Percentiles rank a stretch among this genome's conserved stretches.
Conservation (phyloP, 2,329 filamentous ascomycete genomes). For the Calonectria naviculata region DNA sequence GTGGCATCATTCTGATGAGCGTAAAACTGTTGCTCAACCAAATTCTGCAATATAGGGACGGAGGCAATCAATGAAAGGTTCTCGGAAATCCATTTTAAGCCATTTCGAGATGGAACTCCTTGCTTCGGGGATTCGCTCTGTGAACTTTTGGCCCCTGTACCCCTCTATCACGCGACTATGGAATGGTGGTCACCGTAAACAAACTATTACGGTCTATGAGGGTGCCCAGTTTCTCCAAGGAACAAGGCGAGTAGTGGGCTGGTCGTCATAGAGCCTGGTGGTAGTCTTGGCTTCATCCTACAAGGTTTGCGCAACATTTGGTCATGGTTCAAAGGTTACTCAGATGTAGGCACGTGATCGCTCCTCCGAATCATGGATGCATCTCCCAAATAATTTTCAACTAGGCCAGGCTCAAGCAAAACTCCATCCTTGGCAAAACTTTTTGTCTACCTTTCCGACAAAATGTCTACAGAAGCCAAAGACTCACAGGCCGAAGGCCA, state of each 20-base stretch:
- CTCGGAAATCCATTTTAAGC: too few species aligned
- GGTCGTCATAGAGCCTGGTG: not conserved
- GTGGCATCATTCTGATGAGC: not conserved
- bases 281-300: not conserved
- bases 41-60: too few species aligned
- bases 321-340: not conserved
- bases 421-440: not conserved
- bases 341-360: not conserved
- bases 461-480: not conserved
- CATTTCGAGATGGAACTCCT: too few species aligned
- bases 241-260: too few species aligned
- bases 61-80: too few species aligned
- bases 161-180: too few species aligned
- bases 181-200: too few species aligned
- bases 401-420: not conserved
- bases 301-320: not conserved
- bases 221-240: too few species aligned
- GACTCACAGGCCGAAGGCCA: not conserved
- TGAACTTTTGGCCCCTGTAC: too few species aligned
- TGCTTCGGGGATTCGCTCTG: too few species aligned
- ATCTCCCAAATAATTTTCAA: not conserved
- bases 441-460: not conserved
- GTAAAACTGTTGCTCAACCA: too few species aligned
- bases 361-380: not conserved
- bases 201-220: too few species aligned